Base-by-base conservation (phyloP, 2,329 filamentous ascomycete genomes). In the Arthrobotrys conoides region DNA sequence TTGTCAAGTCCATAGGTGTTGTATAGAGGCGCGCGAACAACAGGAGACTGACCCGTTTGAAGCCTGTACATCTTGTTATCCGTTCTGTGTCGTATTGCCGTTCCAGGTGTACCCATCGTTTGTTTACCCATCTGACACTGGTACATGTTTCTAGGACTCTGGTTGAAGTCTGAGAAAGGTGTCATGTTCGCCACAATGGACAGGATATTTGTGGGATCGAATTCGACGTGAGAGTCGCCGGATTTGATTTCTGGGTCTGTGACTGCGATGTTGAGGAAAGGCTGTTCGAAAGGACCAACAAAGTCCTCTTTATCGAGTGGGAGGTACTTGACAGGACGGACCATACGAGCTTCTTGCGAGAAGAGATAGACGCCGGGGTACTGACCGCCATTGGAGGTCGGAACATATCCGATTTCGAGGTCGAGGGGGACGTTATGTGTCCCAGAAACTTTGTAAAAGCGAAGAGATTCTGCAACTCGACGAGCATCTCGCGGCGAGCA, bases 71-170 rank as follows among this genome's bases (percentile, higher is more conserved):
- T 90, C 86, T 99, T 99, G 89, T 99, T 98, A 86, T 99, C 96
- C 61, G 94, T 97, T 83, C 96, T 91, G 85, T 96, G 92, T 73
- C 90, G 89, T 80, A 95, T 87, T 1, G 95, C 92, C 6, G 94
- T 92, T 73, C 92, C 94, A 2, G 95, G 94, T 24, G 96, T 98
- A 84, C 96, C 96, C 96, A 99, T 99, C 0, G 95, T 94, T 86
- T 99, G 96, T 85, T 99, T 99, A 86, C 93, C 94, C 96, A 98
- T 98, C 87, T 98, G 96, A 86, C 94, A 97, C 84, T 97, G 93
- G 84, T 98, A 99, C 95, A 98, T 98, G 86, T 99, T 99, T 88
- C 96, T 89, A 0, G 96, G 96, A 14, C 94, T 97, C 85, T 99
- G 96, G 86, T 99, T 99, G 86, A 97, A 97, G 84, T 99, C 93